Evolutionary conservation across 768 basidiomycete genomes (phyloP).

Genomic region (Mycena amicta): DNA sequence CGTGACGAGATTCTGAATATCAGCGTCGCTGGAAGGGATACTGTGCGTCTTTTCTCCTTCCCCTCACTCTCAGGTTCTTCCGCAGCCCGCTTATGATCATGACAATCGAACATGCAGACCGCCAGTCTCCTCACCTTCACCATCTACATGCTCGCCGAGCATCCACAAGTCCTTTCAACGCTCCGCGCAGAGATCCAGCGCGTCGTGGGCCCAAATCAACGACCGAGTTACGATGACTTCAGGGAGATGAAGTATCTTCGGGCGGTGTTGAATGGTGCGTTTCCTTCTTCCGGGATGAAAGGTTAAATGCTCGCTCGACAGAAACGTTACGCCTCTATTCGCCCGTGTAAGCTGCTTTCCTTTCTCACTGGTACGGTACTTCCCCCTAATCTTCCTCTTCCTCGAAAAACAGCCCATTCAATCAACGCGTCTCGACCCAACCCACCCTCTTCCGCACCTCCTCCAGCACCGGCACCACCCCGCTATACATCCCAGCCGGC

Average conservation of each 20-base stretch:
- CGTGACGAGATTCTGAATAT: neutral
- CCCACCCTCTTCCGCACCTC: neutral
- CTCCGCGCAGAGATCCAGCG: neutral
- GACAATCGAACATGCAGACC: conserved; percentile 9
- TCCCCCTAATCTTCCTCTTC: neutral
- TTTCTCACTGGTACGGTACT: neutral
- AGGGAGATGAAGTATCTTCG: neutral
- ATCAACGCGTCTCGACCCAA: neutral
- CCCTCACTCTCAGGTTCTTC: too few relatives aligned
- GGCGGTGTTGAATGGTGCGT: neutral
- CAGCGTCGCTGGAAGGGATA: conserved; percentile 1
- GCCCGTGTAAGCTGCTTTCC: conserved; percentile 24
- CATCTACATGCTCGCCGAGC: neutral
- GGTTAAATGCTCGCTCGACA: neutral
- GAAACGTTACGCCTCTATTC: neutral
- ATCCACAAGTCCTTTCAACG: neutral
- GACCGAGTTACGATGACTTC: neutral
- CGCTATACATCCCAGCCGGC: conserved; percentile 3
- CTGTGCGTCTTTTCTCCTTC: conserved; percentile 28
- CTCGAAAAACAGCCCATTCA: neutral
- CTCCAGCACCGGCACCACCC: conserved; percentile 14
- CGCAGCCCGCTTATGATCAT: too few relatives aligned
- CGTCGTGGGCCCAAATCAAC: neutral
- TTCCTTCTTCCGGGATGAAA: neutral
- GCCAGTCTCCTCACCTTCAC: neutral